phyloP scores from a whole-genome alignment of 148 eudicot species.

The Arbutus unedo region DNA sequence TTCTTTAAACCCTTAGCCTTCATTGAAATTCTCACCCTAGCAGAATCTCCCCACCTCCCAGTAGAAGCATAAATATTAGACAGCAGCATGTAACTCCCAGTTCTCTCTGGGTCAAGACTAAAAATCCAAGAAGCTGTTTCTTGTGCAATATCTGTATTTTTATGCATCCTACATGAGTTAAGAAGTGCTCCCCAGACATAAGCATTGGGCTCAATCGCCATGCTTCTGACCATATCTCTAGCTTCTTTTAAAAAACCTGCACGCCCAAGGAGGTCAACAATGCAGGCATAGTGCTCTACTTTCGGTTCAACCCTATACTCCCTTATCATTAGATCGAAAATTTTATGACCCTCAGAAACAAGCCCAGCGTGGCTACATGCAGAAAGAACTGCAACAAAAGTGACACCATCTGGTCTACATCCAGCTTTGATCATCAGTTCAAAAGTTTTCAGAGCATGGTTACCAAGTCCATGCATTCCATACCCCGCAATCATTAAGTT shows the following conservation, averaged over 20 bases:
- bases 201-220: conserved; percentile 56
- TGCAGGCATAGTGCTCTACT: conserved; percentile 56
- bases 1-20: conserved; percentile 44
- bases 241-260: conserved; percentile 55
- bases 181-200: conserved; percentile 51
- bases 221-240: conserved; percentile 27
- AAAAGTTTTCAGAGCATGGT: conserved; percentile 32
- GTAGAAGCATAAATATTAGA: conserved; percentile 50
- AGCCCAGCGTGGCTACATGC: conserved; percentile 55
- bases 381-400: conserved; percentile 54
- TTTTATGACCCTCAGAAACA: conserved; percentile 37
- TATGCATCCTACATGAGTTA: conserved; percentile 43
- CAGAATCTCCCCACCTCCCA: conserved; percentile 59
- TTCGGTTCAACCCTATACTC: conserved; percentile 38
- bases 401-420: conserved; percentile 40
- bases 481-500: conserved; percentile 52
- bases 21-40: conserved; percentile 43
- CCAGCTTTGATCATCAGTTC: conserved; percentile 37
- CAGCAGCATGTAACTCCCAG: conserved; percentile 52
- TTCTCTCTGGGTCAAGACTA: conserved; percentile 19
- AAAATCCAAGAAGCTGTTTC: conserved; percentile 32
- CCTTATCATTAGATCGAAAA: conserved; percentile 38
- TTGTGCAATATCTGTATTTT: conserved; percentile 40
- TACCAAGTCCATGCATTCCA: conserved; percentile 55
- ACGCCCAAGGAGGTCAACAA: conserved; percentile 56